Evolutionary conservation across 208 protist genomes (phyloP).

Genomic region (Naegleria fowleri): DNA sequence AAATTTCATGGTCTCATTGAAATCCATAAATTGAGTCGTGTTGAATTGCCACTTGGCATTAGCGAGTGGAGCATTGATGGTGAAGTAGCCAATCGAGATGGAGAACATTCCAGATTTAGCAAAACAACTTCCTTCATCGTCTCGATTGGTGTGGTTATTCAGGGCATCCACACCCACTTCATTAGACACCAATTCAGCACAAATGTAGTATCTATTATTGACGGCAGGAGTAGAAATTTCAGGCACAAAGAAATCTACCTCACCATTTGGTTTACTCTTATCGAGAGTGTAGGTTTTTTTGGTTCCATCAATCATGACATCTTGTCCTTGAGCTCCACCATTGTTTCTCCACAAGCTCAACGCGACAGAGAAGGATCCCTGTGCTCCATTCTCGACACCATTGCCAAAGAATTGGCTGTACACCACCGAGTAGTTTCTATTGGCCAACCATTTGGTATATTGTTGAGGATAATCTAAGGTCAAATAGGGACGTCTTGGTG

Average conservation of each 20-base stretch:
- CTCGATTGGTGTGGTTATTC: background rate
- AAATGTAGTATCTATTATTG: background rate
- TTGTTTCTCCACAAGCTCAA: background rate
- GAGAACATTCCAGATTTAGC: background rate
- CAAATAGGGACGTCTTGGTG: background rate
- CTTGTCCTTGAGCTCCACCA: background rate
- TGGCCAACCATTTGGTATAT: background rate
- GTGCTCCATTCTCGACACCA: background rate
- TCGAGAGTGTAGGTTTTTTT: background rate
- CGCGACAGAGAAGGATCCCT: background rate
- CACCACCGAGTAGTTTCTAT: background rate
- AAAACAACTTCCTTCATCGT: background rate
- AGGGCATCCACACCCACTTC: background rate
- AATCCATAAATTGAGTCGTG: background rate
- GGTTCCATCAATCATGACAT: background rate
- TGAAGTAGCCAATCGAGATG: background rate
- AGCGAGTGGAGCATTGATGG: background rate
- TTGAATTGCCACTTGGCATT: constrained; percentile 16
- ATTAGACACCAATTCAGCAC: background rate
- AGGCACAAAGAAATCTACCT: background rate
- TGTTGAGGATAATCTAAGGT: constrained; percentile 6
- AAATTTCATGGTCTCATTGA: background rate
- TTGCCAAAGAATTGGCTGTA: constrained; percentile 2
- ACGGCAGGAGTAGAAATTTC: background rate
- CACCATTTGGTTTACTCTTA: background rate